phyloP scores from a whole-genome alignment of 148 eudicot species.

The Suaeda aralocaspica region DNA sequence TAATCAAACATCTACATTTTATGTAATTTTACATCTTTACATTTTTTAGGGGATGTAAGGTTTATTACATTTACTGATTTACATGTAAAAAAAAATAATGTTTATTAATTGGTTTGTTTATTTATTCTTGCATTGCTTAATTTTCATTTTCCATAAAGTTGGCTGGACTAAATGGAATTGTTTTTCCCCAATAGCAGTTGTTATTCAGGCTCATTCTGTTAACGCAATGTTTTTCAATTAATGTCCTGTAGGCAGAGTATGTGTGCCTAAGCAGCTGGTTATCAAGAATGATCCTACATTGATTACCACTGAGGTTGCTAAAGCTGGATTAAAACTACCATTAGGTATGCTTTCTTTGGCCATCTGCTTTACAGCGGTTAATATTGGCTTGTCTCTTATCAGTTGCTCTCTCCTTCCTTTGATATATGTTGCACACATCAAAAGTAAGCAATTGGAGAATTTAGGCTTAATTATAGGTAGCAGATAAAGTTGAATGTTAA shows the following conservation, averaged over 20 bases:
- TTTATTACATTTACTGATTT: too few relatives aligned
- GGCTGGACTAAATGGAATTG: background rate
- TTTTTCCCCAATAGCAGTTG: background rate
- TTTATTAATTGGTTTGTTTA: too few relatives aligned
- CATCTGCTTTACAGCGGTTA: background rate
- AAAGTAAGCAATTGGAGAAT: background rate
- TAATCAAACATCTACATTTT: too few relatives aligned
- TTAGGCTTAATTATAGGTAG: background rate
- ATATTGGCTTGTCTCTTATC: background rate
- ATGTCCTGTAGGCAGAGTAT: conserved; percentile 45
- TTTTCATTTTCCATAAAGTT: background rate
- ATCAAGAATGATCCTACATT: conserved; percentile 49
- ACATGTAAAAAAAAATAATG: too few relatives aligned
- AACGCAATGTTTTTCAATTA: background rate
- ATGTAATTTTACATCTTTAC: too few relatives aligned
- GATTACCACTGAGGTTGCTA: conserved; percentile 51
- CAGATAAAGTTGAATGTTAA: background rate
- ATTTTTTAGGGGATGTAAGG: too few relatives aligned
- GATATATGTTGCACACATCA: background rate
- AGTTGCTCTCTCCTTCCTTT: background rate
- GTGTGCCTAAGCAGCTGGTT: conserved; percentile 69
- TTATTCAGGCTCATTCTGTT: conserved; percentile 7
- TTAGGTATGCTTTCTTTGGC: conserved; percentile 38
- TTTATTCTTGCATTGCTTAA: background rate
- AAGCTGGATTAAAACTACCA: conserved; percentile 61